These are phyloP conservation scores for Pestalotiopsis fici DNA, from an alignment of 2,329 filamentous ascomycete genomes.

Conservation along the genomic window DNA sequence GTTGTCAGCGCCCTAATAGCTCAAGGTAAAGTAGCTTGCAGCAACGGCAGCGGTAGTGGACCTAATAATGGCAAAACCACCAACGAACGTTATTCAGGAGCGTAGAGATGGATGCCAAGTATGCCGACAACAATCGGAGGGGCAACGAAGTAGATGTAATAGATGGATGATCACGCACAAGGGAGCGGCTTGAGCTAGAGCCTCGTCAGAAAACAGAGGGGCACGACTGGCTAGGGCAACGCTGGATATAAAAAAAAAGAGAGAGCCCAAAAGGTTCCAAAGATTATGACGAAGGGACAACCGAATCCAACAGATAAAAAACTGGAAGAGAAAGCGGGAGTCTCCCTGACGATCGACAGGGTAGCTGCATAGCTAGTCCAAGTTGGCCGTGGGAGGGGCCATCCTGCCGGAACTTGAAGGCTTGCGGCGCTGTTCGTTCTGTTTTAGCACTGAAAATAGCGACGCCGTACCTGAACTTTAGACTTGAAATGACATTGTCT, in stretches of 20 bases:
- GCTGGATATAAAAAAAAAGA: too few relatives aligned
- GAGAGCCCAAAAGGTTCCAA: too few relatives aligned
- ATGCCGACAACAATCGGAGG: background rate
- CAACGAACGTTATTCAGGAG: background rate
- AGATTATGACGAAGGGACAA: background rate
- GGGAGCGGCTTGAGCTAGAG: too few relatives aligned
- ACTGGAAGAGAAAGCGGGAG: background rate
- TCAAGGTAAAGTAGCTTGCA: constrained; percentile 3
- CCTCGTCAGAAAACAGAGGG: too few relatives aligned
- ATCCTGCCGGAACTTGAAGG: background rate
- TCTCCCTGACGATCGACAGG: constrained; percentile 2
- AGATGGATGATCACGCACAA: too few relatives aligned
- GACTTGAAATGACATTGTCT: background rate
- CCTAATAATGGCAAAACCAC: background rate
- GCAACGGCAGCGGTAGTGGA: background rate
- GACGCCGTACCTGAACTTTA: background rate
- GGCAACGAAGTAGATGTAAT: background rate
- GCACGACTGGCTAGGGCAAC: too few relatives aligned
- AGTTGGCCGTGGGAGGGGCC: background rate
- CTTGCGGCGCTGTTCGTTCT: background rate
- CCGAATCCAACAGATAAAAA: background rate
- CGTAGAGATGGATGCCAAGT: background rate
- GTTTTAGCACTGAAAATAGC: background rate
- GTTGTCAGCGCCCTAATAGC: background rate
- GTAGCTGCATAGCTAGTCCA: background rate